phyloP scores from a whole-genome alignment of 2,329 filamentous ascomycete genomes.

The Bisporella sp. region DNA sequence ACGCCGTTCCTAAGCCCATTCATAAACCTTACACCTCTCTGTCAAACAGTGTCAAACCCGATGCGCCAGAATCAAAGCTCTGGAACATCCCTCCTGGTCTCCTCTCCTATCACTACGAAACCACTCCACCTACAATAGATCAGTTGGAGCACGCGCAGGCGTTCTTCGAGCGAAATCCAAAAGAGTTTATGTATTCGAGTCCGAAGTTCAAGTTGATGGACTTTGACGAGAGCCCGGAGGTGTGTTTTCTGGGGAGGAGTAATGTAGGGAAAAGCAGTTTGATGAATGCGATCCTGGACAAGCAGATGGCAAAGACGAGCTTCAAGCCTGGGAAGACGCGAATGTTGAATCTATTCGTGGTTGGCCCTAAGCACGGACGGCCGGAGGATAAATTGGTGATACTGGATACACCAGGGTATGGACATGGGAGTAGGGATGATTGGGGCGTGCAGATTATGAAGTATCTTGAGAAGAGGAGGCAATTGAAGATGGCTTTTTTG shows the following conservation, averaged over 20 bases:
- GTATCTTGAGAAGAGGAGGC: conserved; percentile 54
- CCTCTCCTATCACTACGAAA: conserved; percentile 44
- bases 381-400: conserved; percentile 40
- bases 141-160: conserved; percentile 38
- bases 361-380: conserved; percentile 35
- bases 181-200: conserved; percentile 51
- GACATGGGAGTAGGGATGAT: conserved; percentile 49
- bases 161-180: conserved; percentile 40
- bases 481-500: conserved; percentile 53
- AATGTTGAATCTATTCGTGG: conserved; percentile 59
- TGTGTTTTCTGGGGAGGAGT: conserved; percentile 56
- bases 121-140: conserved; percentile 32
- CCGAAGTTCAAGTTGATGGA: conserved; percentile 54
- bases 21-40: too few species aligned
- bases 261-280: conserved; percentile 66
- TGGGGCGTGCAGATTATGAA: conserved; percentile 65
- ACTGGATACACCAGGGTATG: conserved; percentile 68
- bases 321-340: conserved; percentile 54
- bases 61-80: too few species aligned
- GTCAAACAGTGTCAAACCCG: too few species aligned
- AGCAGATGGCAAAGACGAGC: conserved; percentile 46
- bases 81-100: background rate
- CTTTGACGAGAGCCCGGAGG: conserved; percentile 32
- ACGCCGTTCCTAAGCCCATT: too few species aligned
- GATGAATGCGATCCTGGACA: conserved; percentile 54